Conservation (phyloP, 2,329 filamentous ascomycete genomes). For the Alternaria sp. region DNA sequence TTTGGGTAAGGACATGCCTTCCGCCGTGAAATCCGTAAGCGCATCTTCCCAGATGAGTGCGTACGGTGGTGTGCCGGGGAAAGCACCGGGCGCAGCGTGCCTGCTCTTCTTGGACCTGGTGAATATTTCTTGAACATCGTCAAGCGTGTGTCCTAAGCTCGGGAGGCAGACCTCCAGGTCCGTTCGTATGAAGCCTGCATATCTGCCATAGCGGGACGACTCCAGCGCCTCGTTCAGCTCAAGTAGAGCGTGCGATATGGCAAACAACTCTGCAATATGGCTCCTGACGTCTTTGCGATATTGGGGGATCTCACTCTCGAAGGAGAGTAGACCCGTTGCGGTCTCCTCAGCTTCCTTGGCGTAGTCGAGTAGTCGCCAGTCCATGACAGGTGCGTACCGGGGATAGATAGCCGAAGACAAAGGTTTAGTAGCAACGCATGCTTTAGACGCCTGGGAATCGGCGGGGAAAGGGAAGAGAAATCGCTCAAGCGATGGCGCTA, state of each 20-base stretch:
- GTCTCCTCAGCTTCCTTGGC: slow-evolving; percentile 60
- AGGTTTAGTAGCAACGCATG: slow-evolving; percentile 21
- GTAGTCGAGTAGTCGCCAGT: slow-evolving; percentile 47
- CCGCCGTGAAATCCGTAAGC: slow-evolving; percentile 53
- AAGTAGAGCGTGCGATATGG: slow-evolving; percentile 59
- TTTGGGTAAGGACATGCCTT: slow-evolving; percentile 55
- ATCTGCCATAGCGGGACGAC: slow-evolving; percentile 47
- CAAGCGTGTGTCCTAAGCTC: slow-evolving; percentile 59
- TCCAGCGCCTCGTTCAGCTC: slow-evolving; percentile 55
- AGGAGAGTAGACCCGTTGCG: slow-evolving; percentile 58
- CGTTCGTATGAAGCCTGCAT: slow-evolving; percentile 47
- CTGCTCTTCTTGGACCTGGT: slow-evolving; percentile 45
- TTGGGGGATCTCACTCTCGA: slow-evolving; percentile 59
- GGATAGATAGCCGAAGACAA: slow-evolving; percentile 27
- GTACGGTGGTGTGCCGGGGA: slow-evolving; percentile 51
- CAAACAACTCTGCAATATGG: slow-evolving; percentile 62
- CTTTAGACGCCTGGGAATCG: slow-evolving; percentile 20
- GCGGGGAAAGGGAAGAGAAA: slow-evolving; percentile 15
- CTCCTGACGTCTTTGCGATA: slow-evolving; percentile 60
- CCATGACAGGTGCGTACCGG: slow-evolving; percentile 43
- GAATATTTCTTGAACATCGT: slow-evolving; percentile 55
- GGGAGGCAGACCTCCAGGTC: slow-evolving; percentile 58
- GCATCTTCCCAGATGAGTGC: slow-evolving; percentile 60
- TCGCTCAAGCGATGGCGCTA: slow-evolving; percentile 36
- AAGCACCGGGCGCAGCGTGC: slow-evolving; percentile 39